These are phyloP conservation scores for Coniophora puteana DNA, from an alignment of 1,284 basidiomycete genomes.

Conservation along the genomic window DNA sequence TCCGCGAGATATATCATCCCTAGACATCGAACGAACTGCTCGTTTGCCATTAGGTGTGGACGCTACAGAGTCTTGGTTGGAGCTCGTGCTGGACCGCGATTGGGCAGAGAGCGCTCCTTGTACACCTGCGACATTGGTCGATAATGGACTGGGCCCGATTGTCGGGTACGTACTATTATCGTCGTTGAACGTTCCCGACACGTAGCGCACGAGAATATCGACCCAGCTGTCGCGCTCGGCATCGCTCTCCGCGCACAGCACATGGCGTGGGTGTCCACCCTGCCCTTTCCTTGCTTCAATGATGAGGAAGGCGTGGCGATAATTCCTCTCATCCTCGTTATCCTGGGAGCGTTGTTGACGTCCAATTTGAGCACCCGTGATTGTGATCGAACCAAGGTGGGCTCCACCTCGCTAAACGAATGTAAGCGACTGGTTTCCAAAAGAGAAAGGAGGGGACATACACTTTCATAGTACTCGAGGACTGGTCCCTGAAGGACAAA, in stretches of 20 bases:
- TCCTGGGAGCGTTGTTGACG: conserved; percentile 41
- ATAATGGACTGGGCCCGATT: conserved; percentile 24
- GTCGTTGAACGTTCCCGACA: conserved; percentile 69
- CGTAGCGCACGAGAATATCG: conserved; percentile 85
- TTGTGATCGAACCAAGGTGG: conserved; percentile 84
- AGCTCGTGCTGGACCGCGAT: conserved; percentile 61
- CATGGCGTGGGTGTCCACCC: conserved; percentile 77
- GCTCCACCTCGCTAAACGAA: conserved; percentile 75
- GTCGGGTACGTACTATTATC: conserved; percentile 36
- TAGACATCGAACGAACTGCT: conserved; percentile 39
- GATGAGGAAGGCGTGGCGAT: conserved; percentile 95
- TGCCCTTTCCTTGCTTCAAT: conserved; percentile 80
- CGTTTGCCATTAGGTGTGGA: conserved; percentile 34
- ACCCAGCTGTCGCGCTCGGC: conserved; percentile 93
- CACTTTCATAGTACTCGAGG: conserved; percentile 93
- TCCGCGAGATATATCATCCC: conserved; percentile 62
- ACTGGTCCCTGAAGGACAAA: conserved; percentile 87
- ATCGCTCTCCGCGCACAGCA: conserved; percentile 95
- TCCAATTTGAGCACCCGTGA: conserved; percentile 84
- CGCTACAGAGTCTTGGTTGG: conserved; percentile 32
- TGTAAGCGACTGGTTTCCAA: conserved; percentile 13
- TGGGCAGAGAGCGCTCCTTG: conserved; percentile 28
- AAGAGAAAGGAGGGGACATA: conserved; percentile 40
- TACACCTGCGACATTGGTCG: conserved; percentile 12
- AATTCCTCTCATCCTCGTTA: conserved; percentile 85